Evolutionary conservation across 2,329 filamentous ascomycete genomes (phyloP), one percentile per base, ranked within the genome.

Genomic region (Aspergillus clavatus): DNA sequence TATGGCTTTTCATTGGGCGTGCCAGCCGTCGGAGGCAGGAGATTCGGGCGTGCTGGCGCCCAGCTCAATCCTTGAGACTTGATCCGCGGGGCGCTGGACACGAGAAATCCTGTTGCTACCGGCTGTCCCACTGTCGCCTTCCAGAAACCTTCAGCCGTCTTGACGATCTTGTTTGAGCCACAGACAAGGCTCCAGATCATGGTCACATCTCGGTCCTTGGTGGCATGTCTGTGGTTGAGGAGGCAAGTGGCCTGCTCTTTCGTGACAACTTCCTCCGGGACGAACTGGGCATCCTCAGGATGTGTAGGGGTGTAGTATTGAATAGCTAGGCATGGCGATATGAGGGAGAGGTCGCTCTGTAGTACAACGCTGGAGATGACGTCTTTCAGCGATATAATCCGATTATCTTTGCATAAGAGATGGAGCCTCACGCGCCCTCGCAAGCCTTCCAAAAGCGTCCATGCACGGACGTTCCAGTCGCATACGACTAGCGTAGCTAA

Each of bases 381-480:
- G n/a, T 42, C 39, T 6, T 38, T n/a, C 2, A 47, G 41, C 7
- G 45, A 31, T 5, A 50, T 36, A 10, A 47, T 36, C 16, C 22
- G 37, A 26, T 53, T 49, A 16, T 51, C 22, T 24, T 38, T 53
- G 47, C 50, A 53, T 10, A 54, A 42, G 19, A 53, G 42, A 12
- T 48, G 40, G 8, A 53, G 40, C 7, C 44, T 44, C 29, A 16
- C 19, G 4, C 50, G 26, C 5, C 50, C 47, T n/a, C 45, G 47
- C 41, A 52, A 54, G 1, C 45, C 43, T 41, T 61, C 58, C 6
- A 61, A 51, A 8, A 61, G 42, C 5, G 58, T 61, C 57, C 58
- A 61, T 2, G 56, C 55, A 37, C 58, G 50, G 19, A 55, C 47
- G 29, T 56, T 60, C 58, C 58, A 60, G 33, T 60, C 56, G 33